A percentile compares a stretch with the other conserved stretches of the same genome.
phyloP scores from a whole-genome alignment of 768 basidiomycete genomes.

The Lanmaoa pseudosensibilis region DNA sequence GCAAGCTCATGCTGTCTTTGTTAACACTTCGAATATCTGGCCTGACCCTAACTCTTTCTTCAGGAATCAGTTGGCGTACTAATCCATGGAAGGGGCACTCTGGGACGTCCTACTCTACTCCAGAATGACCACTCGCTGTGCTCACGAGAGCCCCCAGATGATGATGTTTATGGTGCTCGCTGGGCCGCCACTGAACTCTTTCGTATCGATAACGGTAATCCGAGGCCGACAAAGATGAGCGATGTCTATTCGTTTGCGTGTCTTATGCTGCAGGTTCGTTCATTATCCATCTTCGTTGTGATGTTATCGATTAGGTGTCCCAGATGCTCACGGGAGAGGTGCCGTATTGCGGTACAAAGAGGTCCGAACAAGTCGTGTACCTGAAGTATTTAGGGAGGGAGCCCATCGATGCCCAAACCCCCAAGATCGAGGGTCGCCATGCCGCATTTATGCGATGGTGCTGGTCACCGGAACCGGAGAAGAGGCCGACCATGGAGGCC shows the following conservation, averaged over 20 bases:
- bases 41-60: background rate
- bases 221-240: slow-evolving; percentile 10
- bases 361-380: slow-evolving; percentile 15
- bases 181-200: slow-evolving; percentile 17
- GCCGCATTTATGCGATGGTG: slow-evolving; percentile 7
- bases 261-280: slow-evolving; percentile 17
- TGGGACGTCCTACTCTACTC: background rate
- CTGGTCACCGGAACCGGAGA: slow-evolving; percentile 11
- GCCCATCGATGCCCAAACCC: slow-evolving; percentile 12
- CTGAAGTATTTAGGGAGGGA: slow-evolving; percentile 14
- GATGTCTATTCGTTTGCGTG: slow-evolving; percentile 18
- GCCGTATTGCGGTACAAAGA: slow-evolving; percentile 10
- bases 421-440: slow-evolving; percentile 1
- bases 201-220: background rate
- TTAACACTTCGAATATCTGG: background rate
- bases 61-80: slow-evolving; percentile 8
- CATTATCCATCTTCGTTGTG: background rate
- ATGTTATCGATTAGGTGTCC: background rate
- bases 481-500: slow-evolving; percentile 9
- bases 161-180: slow-evolving; percentile 3
- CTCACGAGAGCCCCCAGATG: background rate
- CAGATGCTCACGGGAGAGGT: slow-evolving; percentile 9
- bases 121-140: too few species aligned
- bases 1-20: background rate
- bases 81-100: background rate